These are phyloP conservation scores for Anthoceros angustus DNA, from an alignment of 225 moss, liverwort and hornwort genomes.

Conservation along the genomic window DNA sequence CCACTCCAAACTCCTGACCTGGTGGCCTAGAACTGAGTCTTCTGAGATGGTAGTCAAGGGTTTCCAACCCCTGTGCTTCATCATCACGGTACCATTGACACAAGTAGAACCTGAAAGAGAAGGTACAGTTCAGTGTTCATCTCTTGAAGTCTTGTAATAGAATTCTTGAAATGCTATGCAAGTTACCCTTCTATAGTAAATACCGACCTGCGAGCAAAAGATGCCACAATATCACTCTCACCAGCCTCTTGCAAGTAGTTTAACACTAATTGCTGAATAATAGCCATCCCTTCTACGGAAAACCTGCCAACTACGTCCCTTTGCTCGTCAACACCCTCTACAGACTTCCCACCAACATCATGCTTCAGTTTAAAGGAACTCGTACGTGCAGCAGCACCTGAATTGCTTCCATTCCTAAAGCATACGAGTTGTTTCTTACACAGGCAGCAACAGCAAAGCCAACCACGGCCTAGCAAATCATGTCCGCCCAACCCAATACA, in stretches of 20 bases:
- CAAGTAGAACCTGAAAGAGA: slow-evolving; percentile 57
- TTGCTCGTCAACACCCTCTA: neutral
- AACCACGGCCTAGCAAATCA: slow-evolving; percentile 59
- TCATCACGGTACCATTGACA: slow-evolving; percentile 98
- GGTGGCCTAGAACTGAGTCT: slow-evolving; percentile 52
- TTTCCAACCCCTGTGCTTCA: slow-evolving; percentile 41
- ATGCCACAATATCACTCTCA: slow-evolving; percentile 45
- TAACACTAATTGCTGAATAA: slow-evolving; percentile 71
- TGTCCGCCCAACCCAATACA: slow-evolving; percentile 80
- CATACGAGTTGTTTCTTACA: slow-evolving; percentile 63
- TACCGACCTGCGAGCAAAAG: slow-evolving; percentile 54
- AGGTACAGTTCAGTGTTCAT: neutral
- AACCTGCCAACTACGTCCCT: neutral
- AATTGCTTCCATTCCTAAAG: slow-evolving; percentile 35
- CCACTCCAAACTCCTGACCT: slow-evolving; percentile 61
- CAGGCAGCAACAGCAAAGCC: slow-evolving; percentile 87
- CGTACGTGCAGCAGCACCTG: slow-evolving; percentile 38
- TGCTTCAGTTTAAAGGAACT: slow-evolving; percentile 24
- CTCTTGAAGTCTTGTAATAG: neutral
- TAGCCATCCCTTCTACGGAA: slow-evolving; percentile 40
- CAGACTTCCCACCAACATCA: neutral
- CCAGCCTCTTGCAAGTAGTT: slow-evolving; percentile 79
- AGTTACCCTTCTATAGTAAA: neutral
- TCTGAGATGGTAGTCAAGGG: slow-evolving; percentile 50
- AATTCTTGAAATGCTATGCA: neutral